Base-by-base conservation (phyloP, 495 filamentous ascomycete genomes). In the Penicillium maclennaniae region DNA sequence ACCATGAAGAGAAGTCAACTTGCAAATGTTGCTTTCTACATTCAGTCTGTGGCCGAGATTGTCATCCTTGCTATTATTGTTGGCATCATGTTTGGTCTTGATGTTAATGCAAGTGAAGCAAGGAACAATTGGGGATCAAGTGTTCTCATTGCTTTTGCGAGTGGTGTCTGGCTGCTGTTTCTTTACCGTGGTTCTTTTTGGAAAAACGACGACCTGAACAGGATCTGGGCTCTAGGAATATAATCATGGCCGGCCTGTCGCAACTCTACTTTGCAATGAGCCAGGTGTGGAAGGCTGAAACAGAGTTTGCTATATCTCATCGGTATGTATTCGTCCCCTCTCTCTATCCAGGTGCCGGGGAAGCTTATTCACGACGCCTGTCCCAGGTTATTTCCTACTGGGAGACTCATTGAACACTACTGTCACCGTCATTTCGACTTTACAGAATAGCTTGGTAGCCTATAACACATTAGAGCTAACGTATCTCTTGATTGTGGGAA, bases 61-160 rank as follows among this genome's bases (percentile, higher is more conserved):
- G 55, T 80, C 28, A 83, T 83, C 23, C 63, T 84, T 0, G 80
- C 78, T 16, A 55, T 80, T 27, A 81, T 83, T 40, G 79, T 84
- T 4, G 81, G 81, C 6, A 74, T 83, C 16, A 73, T 83, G 63
- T 83, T 80, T 52, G 78, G 71, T 6, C 52, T 85, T 31, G 52
- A 78, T 37, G 80, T 82, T 37, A 75, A 81, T 61, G 77, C 67
- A 6, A 79, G 73, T 47, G 56, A 63, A 36, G 74, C 66, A 21
- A 78, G 79, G 50, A 85, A 85, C 59, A 83, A 82, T 49, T 83
- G 79, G 75, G 81, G 81, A 0, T 49, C 82, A 36, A 79, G 75
- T 47, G 81, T 82, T 3, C 68, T 83, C 5, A 79, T 84, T 40
- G 78, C 81, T 19, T 83, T 83, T 65, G 77, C 76, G 1, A 82